A percentile compares a stretch with the other conserved stretches of the same genome.
Evolutionary conservation across 768 basidiomycete species (phyloP).

Genomic region (Favolaschia claudopus): DNA sequence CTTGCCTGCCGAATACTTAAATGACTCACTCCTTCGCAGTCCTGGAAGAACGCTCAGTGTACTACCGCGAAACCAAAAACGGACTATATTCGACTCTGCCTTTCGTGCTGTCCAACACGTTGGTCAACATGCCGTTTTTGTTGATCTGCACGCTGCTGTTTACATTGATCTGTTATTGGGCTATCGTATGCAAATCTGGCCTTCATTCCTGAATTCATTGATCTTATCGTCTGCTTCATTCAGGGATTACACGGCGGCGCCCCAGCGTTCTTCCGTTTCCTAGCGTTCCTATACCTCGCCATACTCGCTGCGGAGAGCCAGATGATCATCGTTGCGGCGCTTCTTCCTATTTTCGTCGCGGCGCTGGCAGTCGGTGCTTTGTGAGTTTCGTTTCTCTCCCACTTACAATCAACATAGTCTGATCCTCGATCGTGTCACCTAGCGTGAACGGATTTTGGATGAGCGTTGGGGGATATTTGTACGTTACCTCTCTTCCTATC

Average conservation of each 20-base stretch:
- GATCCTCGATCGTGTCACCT: neutral
- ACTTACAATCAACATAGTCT: too few relatives aligned
- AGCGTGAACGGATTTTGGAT: slow-evolving; percentile 66
- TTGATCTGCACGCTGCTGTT: slow-evolving; percentile 58
- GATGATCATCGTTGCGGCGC: slow-evolving; percentile 55
- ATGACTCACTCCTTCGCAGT: too few relatives aligned
- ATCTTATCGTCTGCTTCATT: neutral
- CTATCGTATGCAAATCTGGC: slow-evolving; percentile 44
- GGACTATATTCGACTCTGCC: slow-evolving; percentile 63
- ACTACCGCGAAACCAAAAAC: slow-evolving; percentile 62
- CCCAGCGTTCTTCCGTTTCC: slow-evolving; percentile 60
- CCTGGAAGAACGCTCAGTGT: slow-evolving; percentile 66
- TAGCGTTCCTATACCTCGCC: slow-evolving; percentile 60
- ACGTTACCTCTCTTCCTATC: slow-evolving; percentile 18
- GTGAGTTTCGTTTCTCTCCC: slow-evolving; percentile 17
- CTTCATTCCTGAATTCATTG: neutral
- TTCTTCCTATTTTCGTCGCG: slow-evolving; percentile 66
- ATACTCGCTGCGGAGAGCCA: slow-evolving; percentile 62
- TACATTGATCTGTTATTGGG: slow-evolving; percentile 59
- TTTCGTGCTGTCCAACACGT: slow-evolving; percentile 61
- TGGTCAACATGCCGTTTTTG: slow-evolving; percentile 62
- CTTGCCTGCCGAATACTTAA: too few relatives aligned
- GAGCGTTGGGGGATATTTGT: slow-evolving; percentile 59
- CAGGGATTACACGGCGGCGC: slow-evolving; percentile 60
- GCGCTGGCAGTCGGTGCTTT: slow-evolving; percentile 63